Base-by-base conservation (phyloP, 202 grass and related monocot genomes). In the Setaria viridis region DNA sequence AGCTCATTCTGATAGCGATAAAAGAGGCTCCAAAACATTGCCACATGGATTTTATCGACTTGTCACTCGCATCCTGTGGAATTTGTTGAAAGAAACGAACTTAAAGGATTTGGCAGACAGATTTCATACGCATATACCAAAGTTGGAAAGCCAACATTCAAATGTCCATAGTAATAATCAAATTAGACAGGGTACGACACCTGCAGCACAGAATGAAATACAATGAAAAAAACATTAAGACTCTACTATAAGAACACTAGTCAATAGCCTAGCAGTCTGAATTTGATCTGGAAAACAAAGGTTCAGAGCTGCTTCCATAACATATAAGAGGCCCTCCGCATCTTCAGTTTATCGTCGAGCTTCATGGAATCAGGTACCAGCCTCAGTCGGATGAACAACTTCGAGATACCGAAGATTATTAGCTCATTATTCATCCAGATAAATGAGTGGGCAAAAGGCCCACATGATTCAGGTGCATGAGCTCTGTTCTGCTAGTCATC, bases 401-500 rank as follows among this genome's bases (percentile, higher is more conserved):
- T 48, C 5, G 33, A 34, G 41, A 50, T 70, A 63, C 59, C 17
- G 4, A 62, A 83, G 15, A 42, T 29, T 17, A 53, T 32, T 29
- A 15, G 13, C 62, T 62, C 86, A 60, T 82, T 50, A n/a, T 77
- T 82, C 86, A 77, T 82, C 79, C 79, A 33, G 43, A 80, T 80
- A 70, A 83, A 77, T 45, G 63, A 54, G 53, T 51, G 72, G 85
- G 43, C 63, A 70, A 62, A 82, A 70, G 62, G 85, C 64, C 72
- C 86, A 63, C 64, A 62, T 43, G 80, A 70, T 83, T 70, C 20
- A 21, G 12, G 42, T 82, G 51, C 39, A 53, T 41, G 79, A 29
- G 30, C 30, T 69, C 7, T 20, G 6, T 46, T 20, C 86, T 88
- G 42, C 86, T 90, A 90, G 9, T 90, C 69, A n/a, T 83, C 89